phyloP scores from a whole-genome alignment of 1,284 basidiomycete genomes.

The Earliella scabrosa region DNA sequence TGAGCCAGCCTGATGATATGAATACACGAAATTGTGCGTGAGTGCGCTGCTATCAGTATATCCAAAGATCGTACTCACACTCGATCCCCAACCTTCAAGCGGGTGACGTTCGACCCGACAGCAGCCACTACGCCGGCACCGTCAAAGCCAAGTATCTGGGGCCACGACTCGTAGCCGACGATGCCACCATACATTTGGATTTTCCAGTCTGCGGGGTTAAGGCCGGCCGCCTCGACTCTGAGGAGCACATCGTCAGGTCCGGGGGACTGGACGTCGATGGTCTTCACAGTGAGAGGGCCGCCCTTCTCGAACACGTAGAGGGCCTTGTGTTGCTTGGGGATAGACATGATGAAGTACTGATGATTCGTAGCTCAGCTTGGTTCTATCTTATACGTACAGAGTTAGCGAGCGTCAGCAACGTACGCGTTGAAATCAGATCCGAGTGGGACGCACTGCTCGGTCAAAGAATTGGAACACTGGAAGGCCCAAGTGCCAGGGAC shows the following conservation, averaged over 20 bases:
- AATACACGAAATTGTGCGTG: too few species aligned
- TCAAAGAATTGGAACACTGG: too few species aligned
- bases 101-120: conserved; percentile 40
- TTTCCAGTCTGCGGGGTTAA: conserved; percentile 50
- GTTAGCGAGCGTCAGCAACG: too few species aligned
- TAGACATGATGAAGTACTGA: conserved; percentile 2
- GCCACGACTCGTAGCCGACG: conserved; percentile 36
- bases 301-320: conserved; percentile 26
- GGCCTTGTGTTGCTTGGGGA: conserved; percentile 29
- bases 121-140: conserved; percentile 45
- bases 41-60: too few species aligned
- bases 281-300: conserved; percentile 29
- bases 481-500: too few species aligned
- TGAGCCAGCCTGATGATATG: background rate
- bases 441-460: too few species aligned
- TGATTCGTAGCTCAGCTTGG: too few species aligned
- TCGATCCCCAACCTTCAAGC: conserved; percentile 44
- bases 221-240: conserved; percentile 40
- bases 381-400: too few species aligned
- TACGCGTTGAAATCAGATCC: too few species aligned
- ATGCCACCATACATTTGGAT: conserved; percentile 41
- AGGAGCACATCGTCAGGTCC: conserved; percentile 44
- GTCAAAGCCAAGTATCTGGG: conserved; percentile 51
- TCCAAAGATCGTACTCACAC: conserved; percentile 40
- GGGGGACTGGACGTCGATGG: conserved; percentile 31